Percentiles rank a stretch among this genome's conserved stretches.
phyloP scores from a whole-genome alignment of 768 basidiomycete species.

The Leucocoprinus leucothites region DNA sequence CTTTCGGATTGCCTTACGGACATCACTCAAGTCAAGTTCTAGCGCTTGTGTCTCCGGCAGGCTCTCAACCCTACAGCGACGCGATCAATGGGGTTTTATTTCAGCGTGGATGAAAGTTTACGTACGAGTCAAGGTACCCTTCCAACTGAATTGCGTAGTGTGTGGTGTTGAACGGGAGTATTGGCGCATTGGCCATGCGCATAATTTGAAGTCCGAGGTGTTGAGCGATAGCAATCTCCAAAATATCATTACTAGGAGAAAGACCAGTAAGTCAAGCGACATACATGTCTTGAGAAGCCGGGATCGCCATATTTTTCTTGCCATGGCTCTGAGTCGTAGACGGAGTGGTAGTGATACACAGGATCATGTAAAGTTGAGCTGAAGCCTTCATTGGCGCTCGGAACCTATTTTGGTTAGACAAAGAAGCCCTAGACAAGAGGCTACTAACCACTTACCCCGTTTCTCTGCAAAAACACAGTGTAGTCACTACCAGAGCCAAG shows the following conservation, averaged over 20 bases:
- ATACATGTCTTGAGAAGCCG: conserved; percentile 63
- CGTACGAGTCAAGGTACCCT: conserved; percentile 56
- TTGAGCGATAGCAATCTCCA: conserved; percentile 60
- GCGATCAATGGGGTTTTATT: background rate
- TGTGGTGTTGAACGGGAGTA: conserved; percentile 72
- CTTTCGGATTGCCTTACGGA: conserved; percentile 43
- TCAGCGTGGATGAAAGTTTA: background rate
- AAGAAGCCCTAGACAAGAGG: background rate
- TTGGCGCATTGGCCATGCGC: conserved; percentile 53
- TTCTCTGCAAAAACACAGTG: conserved; percentile 83
- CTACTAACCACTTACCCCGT: conserved; percentile 30
- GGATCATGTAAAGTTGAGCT: conserved; percentile 43
- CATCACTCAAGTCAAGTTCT: conserved; percentile 30
- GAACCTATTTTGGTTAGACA: conserved; percentile 24
- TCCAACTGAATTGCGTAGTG: conserved; percentile 63
- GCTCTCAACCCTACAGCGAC: conserved; percentile 42
- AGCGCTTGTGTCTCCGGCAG: conserved; percentile 25
- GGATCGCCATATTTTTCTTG: conserved; percentile 73
- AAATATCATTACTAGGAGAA: background rate
- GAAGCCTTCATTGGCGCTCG: conserved; percentile 40
- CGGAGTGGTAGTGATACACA: conserved; percentile 70
- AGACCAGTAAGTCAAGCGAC: conserved; percentile 20
- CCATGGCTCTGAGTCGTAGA: conserved; percentile 70
- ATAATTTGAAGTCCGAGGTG: conserved; percentile 62
- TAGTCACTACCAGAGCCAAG: conserved; percentile 86